Evolutionary conservation across 2,329 filamentous ascomycete genomes (phyloP).

Genomic region (Botryotinia calthae): DNA sequence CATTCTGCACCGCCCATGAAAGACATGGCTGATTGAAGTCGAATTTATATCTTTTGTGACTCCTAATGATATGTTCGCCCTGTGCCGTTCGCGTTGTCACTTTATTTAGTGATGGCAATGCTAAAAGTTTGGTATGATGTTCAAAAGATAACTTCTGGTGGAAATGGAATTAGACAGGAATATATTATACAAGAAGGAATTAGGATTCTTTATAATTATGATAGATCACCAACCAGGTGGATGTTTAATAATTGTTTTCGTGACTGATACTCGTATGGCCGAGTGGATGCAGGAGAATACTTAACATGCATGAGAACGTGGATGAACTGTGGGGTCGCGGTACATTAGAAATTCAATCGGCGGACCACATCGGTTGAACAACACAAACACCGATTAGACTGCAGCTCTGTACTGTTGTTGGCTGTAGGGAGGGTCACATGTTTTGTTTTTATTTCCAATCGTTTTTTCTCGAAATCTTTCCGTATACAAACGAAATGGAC

Average conservation of each 20-base stretch:
- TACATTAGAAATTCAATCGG: slow-evolving; percentile 10
- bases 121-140: not conserved
- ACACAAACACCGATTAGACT: not conserved
- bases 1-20: slow-evolving; percentile 96
- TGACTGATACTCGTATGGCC: not conserved
- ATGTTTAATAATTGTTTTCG: slow-evolving; percentile 6
- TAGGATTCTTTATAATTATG: not conserved
- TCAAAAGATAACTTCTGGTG: slow-evolving; percentile 1
- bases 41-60: not conserved
- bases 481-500: not conserved
- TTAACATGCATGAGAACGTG: not conserved
- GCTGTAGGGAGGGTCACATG: slow-evolving; percentile 3
- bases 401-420: not conserved
- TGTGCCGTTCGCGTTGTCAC: not conserved
- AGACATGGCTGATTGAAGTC: slow-evolving; percentile 61
- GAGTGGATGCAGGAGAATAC: slow-evolving; percentile 10
- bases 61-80: not conserved
- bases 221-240: not conserved
- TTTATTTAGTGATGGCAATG: not conserved
- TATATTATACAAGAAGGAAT: slow-evolving; percentile 20
- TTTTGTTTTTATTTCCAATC: not conserved
- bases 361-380: slow-evolving; percentile 14
- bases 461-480: not conserved
- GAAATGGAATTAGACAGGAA: slow-evolving; percentile 1
- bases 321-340: slow-evolving; percentile 15